A percentile compares a stretch with the other conserved stretches of the same genome.
Conservation (phyloP, 2,329 filamentous ascomycete species). For the Hypoxylon sp. region DNA sequence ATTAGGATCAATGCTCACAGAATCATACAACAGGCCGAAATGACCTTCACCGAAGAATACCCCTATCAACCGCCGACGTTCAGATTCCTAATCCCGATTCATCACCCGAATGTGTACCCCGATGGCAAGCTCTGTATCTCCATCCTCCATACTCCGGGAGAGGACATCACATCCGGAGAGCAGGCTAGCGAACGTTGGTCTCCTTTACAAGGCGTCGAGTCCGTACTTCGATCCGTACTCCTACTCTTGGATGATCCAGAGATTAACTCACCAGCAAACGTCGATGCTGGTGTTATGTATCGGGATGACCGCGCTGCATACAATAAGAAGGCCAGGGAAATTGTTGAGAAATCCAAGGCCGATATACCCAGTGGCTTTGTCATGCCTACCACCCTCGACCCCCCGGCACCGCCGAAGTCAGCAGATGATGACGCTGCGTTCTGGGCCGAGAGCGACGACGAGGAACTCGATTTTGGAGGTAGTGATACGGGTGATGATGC, state of each 20-base stretch:
- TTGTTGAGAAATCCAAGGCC: conserved; percentile 80
- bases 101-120: conserved; percentile 93
- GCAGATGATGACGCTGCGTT: conserved; percentile 83
- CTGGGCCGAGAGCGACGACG: conserved; percentile 83
- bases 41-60: conserved; percentile 91
- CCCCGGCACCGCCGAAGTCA: conserved; percentile 73
- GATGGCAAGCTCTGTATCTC: conserved; percentile 96
- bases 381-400: conserved; percentile 83
- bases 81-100: conserved; percentile 83
- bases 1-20: conserved; percentile 14
- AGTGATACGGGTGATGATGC: conserved; percentile 75
- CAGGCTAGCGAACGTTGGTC: conserved; percentile 93
- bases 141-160: conserved; percentile 92
- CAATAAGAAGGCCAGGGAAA: conserved; percentile 76
- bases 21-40: conserved; percentile 72
- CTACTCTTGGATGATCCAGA: conserved; percentile 95
- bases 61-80: conserved; percentile 92
- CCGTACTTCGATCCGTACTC: conserved; percentile 91
- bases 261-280: conserved; percentile 93
- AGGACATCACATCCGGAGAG: conserved; percentile 94
- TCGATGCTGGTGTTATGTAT: conserved; percentile 90
- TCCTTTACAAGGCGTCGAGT: conserved; percentile 93
- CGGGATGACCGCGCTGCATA: conserved; percentile 80
- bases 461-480: conserved; percentile 83
- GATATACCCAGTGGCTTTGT: conserved; percentile 85